Evolutionary conservation across 2,329 filamentous ascomycete genomes (phyloP).

Genomic region (Xylaria arbuscula): DNA sequence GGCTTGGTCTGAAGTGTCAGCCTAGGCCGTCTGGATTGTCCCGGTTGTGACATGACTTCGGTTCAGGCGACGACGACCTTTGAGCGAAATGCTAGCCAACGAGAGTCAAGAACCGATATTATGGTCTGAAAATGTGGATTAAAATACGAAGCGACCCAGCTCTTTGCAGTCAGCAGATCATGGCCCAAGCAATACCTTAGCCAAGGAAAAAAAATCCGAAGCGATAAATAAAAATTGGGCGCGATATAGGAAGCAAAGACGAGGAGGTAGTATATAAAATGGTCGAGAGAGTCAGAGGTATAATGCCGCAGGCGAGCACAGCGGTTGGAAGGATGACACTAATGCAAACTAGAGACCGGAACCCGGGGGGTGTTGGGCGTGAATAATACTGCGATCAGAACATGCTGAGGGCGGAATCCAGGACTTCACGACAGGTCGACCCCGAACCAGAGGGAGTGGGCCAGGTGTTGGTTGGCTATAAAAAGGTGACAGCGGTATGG

Average conservation of each 20-base stretch:
- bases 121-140: slow-evolving; percentile 14
- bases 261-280: slow-evolving; percentile 46
- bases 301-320: slow-evolving; percentile 29
- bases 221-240: slow-evolving; percentile 32
- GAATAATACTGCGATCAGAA: slow-evolving; percentile 40
- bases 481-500: slow-evolving; percentile 48
- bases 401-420: slow-evolving; percentile 32
- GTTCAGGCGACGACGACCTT: slow-evolving; percentile 17
- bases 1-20: slow-evolving; percentile 68
- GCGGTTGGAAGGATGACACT: slow-evolving; percentile 44
- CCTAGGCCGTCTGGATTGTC: slow-evolving; percentile 62
- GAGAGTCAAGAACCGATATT: slow-evolving; percentile 5
- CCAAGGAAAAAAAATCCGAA: slow-evolving; percentile 40
- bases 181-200: slow-evolving; percentile 44
- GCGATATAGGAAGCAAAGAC: slow-evolving; percentile 31
- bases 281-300: slow-evolving; percentile 31
- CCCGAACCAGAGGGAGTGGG: slow-evolving; percentile 44
- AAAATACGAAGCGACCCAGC: slow-evolving; percentile 34
- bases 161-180: slow-evolving; percentile 42
- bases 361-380: slow-evolving; percentile 33
- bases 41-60: slow-evolving; percentile 53
- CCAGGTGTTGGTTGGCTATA: slow-evolving; percentile 53
- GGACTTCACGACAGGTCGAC: slow-evolving; percentile 35
- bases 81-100: not conserved
- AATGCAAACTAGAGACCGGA: slow-evolving; percentile 44